Evolutionary conservation across 257 asterid species (phyloP).

Genomic region (Solanum bukasovii): DNA sequence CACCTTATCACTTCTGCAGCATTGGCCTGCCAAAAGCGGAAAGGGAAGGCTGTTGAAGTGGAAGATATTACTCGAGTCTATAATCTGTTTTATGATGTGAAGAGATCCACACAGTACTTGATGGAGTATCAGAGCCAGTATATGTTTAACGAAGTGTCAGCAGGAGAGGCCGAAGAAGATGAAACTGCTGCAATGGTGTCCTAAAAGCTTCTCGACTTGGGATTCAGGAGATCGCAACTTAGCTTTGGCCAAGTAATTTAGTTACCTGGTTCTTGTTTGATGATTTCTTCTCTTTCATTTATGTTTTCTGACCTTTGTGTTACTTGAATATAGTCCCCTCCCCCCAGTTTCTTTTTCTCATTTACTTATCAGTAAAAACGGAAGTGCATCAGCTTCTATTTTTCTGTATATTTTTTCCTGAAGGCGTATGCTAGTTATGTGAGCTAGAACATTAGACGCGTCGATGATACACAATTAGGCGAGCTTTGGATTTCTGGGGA

Average conservation of each 20-base stretch:
- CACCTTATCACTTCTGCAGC: slow-evolving; percentile 74
- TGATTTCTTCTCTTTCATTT: not conserved
- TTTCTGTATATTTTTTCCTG: not conserved
- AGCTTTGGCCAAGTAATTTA: not conserved
- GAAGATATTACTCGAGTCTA: slow-evolving; percentile 83
- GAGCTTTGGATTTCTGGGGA: not conserved
- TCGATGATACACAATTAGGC: not conserved
- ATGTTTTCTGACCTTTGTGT: not conserved
- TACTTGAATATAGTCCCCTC: not conserved
- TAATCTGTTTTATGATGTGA: slow-evolving; percentile 78
- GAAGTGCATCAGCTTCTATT: not conserved
- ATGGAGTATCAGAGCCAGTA: slow-evolving; percentile 91
- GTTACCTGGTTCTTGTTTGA: not conserved
- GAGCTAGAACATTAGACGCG: no score
- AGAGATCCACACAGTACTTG: slow-evolving; percentile 74
- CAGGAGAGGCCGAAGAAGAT: slow-evolving; percentile 45
- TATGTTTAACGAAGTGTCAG: slow-evolving; percentile 68
- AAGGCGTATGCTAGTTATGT: not conserved
- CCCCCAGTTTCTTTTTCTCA: not conserved
- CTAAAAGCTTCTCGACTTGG: not conserved
- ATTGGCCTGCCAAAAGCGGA: slow-evolving; percentile 67
- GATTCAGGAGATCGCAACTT: not conserved
- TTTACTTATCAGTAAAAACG: not conserved
- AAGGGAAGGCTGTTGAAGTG: slow-evolving; percentile 74
- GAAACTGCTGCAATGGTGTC: slow-evolving; percentile 56